phyloP scores from a whole-genome alignment of 257 asterid genomes.

The Marsdenia floribunda region DNA sequence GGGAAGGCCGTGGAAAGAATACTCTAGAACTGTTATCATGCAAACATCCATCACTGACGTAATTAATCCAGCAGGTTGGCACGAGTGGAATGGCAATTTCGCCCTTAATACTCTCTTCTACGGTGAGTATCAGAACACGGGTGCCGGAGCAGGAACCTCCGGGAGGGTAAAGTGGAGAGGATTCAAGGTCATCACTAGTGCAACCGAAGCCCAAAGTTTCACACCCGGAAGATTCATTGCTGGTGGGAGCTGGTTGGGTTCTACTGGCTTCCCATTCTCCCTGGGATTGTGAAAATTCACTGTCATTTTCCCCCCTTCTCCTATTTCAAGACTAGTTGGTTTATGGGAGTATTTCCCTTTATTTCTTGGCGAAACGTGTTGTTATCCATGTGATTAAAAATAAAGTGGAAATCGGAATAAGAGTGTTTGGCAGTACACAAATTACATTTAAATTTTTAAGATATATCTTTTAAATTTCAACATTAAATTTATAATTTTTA shows the following conservation, averaged over 20 bases:
- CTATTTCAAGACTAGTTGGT: too few relatives aligned
- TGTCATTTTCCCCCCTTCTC: too few relatives aligned
- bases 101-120: conserved; percentile 28
- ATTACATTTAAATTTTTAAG: too few relatives aligned
- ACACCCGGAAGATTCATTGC: conserved; percentile 24
- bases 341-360: background rate
- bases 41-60: conserved; percentile 25
- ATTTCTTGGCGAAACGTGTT: too few relatives aligned
- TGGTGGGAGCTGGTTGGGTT: conserved; percentile 27
- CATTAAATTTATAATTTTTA: too few relatives aligned
- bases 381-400: too few relatives aligned
- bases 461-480: too few relatives aligned
- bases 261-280: conserved; percentile 30
- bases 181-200: conserved; percentile 20
- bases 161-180: conserved; percentile 33
- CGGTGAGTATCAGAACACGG: conserved; percentile 31
- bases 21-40: conserved; percentile 29
- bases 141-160: conserved; percentile 27
- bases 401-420: too few relatives aligned
- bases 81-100: conserved; percentile 29
- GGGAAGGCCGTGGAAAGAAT: conserved; percentile 35
- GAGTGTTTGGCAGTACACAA: too few relatives aligned
- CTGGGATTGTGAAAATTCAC: conserved; percentile 3
- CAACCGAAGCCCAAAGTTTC: conserved; percentile 27
- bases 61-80: conserved; percentile 30